A percentile compares a stretch with the other conserved stretches of the same genome.
Evolutionary conservation across 345 rosid species (phyloP).

Genomic region (Isatis tinctoria): DNA sequence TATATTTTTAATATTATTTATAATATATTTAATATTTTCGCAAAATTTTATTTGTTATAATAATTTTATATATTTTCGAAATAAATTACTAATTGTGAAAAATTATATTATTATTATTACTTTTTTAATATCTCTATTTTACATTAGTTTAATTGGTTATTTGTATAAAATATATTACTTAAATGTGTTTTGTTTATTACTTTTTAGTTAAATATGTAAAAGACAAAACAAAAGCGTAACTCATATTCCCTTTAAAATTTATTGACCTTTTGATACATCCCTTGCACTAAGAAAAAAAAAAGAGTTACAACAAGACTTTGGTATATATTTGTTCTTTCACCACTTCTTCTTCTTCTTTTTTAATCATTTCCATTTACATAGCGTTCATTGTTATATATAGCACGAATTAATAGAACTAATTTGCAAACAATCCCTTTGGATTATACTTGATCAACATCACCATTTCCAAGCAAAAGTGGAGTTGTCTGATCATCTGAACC

Average conservation of each 20-base stretch:
- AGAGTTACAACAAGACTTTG: conserved; percentile 11
- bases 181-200: no score
- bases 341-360: neutral
- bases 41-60: no score
- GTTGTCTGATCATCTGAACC: conserved; percentile 32
- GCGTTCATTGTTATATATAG: conserved; percentile 4
- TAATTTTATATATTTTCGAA: no score
- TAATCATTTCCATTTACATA: neutral
- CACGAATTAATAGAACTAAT: conserved; percentile 23
- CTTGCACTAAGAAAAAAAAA: neutral
- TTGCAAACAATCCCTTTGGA: neutral
- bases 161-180: no score
- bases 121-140: no score
- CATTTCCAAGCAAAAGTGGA: conserved; percentile 50
- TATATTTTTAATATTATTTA: no score
- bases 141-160: no score
- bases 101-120: no score
- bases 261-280: conserved; percentile 18
- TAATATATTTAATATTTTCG: no score
- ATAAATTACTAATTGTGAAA: no score
- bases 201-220: no score
- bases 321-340: conserved; percentile 1
- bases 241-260: neutral
- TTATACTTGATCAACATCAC: conserved; percentile 28
- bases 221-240: conserved; percentile 17